Evolutionary conservation across 306 rosid genomes (phyloP), one percentile per base, ranked within the genome.

Genomic region (Trichosanthes truncata): DNA sequence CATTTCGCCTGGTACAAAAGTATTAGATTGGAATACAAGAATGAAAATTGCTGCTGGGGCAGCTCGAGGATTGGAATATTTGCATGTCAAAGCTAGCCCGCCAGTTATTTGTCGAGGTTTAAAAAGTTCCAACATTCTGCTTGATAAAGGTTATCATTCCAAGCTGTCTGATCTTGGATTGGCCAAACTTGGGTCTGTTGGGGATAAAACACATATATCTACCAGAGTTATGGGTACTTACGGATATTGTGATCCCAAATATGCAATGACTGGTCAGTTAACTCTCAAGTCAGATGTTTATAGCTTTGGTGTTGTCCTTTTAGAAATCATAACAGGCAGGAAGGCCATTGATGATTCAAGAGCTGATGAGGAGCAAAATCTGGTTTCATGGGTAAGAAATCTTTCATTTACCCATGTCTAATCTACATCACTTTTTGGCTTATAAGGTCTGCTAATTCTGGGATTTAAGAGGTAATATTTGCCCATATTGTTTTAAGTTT

Each of bases 171-270:
- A 92, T 86, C 92, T 95, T 80, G 97, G 97, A 65, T 84, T 95
- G 83, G 97, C 98, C 76, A 95, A 92, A 85, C 89, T 95, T 15
- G 98, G 98, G 9, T 97, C 98, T 4, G 96, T 95, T 20, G 98
- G 97, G 71, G 97, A 92, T 66, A 89, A 91, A 85, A 91, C 97
- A 43, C 95, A 91, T 77, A 97, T 92, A 20, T 94, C 97, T 21
- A 92, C 98, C n/a, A 90, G 98, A 87, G 97, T 95, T 52, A 92
- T 90, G 97, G 99, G 99, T 7, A 95, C 97, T 53, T 90, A 92
- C 61, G 97, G 97, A 80, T 92, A 95, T 82, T 93, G 98, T 86
- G 97, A 96, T 68, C 98, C 97, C 0, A 97, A 93, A 81, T 95
- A 95, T 83, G 98, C 92, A 49, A 91, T 89, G 95, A 92, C 98